Conservation (phyloP, 1,139 yeast species). For the Suzukiozyma palmioleophila region DNA sequence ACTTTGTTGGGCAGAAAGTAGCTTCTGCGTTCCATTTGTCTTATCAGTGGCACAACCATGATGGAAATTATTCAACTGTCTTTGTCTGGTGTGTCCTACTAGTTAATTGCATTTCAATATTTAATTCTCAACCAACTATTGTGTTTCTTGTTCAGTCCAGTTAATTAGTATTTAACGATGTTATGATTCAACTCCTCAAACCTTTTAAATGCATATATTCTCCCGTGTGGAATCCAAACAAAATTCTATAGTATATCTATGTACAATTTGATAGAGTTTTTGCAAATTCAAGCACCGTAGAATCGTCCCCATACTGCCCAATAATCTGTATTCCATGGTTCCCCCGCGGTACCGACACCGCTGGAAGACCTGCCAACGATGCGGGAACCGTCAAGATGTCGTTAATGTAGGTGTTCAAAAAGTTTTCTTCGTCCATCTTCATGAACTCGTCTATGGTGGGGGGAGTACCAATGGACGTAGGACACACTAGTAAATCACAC, state of each 20-base stretch:
- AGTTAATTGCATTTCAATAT: conserved; percentile 8
- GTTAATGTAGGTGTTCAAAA: conserved; percentile 65
- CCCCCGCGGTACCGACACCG: conserved; percentile 65
- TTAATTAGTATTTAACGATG: conserved; percentile 21
- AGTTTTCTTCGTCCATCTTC: conserved; percentile 28
- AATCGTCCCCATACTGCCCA: conserved; percentile 86
- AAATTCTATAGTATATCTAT: neutral
- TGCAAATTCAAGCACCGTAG: conserved; percentile 46
- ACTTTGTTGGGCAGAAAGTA: conserved; percentile 63
- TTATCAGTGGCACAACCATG: neutral
- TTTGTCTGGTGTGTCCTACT: conserved; percentile 6
- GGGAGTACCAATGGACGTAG: conserved; percentile 66
- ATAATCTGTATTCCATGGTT: conserved; percentile 64
- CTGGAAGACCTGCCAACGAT: conserved; percentile 87
- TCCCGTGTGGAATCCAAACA: neutral
- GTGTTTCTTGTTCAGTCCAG: conserved; percentile 6
- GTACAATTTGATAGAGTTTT: conserved; percentile 1
- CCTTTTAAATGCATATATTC: conserved; percentile 5
- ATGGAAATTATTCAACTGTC: conserved; percentile 18
- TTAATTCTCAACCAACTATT: conserved; percentile 2
- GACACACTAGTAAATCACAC: conserved; percentile 72
- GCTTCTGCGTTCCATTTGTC: neutral
- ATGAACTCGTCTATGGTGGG: conserved; percentile 44
- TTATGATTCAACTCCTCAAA: conserved; percentile 39
- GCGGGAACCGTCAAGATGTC: conserved; percentile 89